These are phyloP conservation scores for Potentilla sterilis DNA, from an alignment of 306 rosid species.

Conservation along the genomic window DNA sequence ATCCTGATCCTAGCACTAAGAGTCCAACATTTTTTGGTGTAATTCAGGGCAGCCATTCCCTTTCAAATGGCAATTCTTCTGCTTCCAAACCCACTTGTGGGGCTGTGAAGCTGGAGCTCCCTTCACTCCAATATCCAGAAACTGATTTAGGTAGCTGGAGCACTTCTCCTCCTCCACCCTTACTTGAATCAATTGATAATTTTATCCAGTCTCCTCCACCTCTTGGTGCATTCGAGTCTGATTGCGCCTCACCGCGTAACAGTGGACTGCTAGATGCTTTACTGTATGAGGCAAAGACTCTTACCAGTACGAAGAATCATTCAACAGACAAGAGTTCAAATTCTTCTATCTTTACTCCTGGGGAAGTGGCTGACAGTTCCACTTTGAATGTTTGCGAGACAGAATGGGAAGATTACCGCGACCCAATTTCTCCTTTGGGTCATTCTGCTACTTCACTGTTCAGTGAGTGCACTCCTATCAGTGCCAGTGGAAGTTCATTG, in stretches of 20 bases:
- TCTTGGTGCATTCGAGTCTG: conserved; percentile 49
- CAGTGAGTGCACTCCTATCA: conserved; percentile 54
- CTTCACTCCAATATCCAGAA: conserved; percentile 99
- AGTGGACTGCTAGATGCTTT: conserved; percentile 91
- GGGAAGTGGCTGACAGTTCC: conserved; percentile 54
- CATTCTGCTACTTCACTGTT: conserved; percentile 58
- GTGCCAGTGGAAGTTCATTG: conserved; percentile 58
- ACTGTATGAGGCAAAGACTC: conserved; percentile 57
- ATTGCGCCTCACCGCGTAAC: conserved; percentile 64
- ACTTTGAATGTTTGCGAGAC: conserved; percentile 46
- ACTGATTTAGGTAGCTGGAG: conserved; percentile 85
- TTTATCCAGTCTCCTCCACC: conserved; percentile 61
- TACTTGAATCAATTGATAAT: conserved; percentile 71
- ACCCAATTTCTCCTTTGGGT: conserved; percentile 62
- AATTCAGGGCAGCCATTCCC: conserved; percentile 67
- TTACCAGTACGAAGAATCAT: conserved; percentile 51
- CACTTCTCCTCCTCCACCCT: conserved; percentile 53
- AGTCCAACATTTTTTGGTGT: conserved; percentile 43
- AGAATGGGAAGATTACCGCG: conserved; percentile 63
- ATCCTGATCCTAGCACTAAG: conserved; percentile 51
- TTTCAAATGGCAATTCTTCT: conserved; percentile 87
- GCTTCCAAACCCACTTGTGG: conserved; percentile 72
- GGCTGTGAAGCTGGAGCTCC: conserved; percentile 98
- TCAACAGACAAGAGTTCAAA: conserved; percentile 66
- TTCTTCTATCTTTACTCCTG: conserved; percentile 62